A percentile compares a stretch with the other conserved stretches of the same genome.
phyloP scores from a whole-genome alignment of 345 rosid species.

The Lumnitzera racemosa region DNA sequence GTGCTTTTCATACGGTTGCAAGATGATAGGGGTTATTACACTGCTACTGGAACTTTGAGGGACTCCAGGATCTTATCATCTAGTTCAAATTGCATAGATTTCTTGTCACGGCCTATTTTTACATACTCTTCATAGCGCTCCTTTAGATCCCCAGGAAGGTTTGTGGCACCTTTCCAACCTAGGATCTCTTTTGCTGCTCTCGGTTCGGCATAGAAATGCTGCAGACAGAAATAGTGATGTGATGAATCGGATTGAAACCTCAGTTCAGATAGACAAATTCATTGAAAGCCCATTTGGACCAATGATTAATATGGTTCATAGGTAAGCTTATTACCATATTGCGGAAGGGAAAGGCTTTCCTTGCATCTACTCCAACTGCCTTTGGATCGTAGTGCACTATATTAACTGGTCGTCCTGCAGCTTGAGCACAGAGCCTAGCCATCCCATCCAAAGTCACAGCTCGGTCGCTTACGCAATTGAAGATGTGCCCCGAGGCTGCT shows the following conservation, averaged over 20 bases:
- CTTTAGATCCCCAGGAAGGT: conserved; percentile 78
- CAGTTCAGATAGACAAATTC: no score
- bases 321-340: conserved; percentile 47
- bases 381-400: conserved; percentile 92
- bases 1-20: background rate
- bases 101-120: conserved; percentile 79
- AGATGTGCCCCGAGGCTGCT: conserved; percentile 61
- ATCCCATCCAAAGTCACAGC: conserved; percentile 92
- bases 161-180: conserved; percentile 64
- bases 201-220: conserved; percentile 95
- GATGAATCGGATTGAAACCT: background rate
- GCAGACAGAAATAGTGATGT: conserved; percentile 16
- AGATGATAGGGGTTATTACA: conserved; percentile 12
- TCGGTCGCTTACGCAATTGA: conserved; percentile 85
- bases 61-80: conserved; percentile 82
- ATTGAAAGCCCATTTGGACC: no score
- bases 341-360: conserved; percentile 92
- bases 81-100: conserved; percentile 58
- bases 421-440: conserved; percentile 88
- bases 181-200: conserved; percentile 84
- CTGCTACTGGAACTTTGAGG: conserved; percentile 63
- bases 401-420: conserved; percentile 63
- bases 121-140: conserved; percentile 74
- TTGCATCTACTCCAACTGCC: conserved; percentile 70
- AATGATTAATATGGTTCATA: no score